Evolutionary conservation across 129 eudicot species (phyloP), one percentile per base, ranked within the genome.

Genomic region (Saussurea involucrata): DNA sequence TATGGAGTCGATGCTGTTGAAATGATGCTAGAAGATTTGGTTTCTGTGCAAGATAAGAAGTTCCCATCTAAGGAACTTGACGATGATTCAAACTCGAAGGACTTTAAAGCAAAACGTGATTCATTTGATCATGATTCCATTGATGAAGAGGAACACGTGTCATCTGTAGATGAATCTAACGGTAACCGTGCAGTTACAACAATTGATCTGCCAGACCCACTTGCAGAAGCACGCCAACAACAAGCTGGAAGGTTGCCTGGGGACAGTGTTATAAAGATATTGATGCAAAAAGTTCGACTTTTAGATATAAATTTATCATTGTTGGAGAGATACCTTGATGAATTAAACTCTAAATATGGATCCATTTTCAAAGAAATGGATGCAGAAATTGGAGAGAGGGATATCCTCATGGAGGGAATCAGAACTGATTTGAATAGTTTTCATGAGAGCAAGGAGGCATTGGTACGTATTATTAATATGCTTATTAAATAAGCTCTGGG

Each of bases 1-100:
- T 92, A 87, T 70, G 99, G 99, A 24, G 97, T 92, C 25, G 99
- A 95, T 87, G 99, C 99, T 44, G 90, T 95, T 71, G 99, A 95
- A 83, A 85, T 83, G 82, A 95, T 95, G 99, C 91, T 95, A 34
- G 99, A 95, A 72, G 99, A 95, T 83, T 84, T 95, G 74, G 86
- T 95, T 24, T 84, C 92, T 17, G 92, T 69, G 72, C 92, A 92
- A 85, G 97, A 89, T 81, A 88, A 88, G 31, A 63, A 82, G 63
- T 79, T 83, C 55, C 24, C 76, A 31, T 49, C 84, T 75, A 89
- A 74, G 32, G 89, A 90, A 84, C 21, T 66, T 5, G 78, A 34
- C 44, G 70, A 15, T 13, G 90, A 82, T 34, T 70, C 78, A 75
- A 92, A 87, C 80, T 63, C 78, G 22, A 75, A 49, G 22, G 46